These are phyloP conservation scores for Rubia peregrina DNA, from an alignment of 305 asterid genomes.

Conservation along the genomic window DNA sequence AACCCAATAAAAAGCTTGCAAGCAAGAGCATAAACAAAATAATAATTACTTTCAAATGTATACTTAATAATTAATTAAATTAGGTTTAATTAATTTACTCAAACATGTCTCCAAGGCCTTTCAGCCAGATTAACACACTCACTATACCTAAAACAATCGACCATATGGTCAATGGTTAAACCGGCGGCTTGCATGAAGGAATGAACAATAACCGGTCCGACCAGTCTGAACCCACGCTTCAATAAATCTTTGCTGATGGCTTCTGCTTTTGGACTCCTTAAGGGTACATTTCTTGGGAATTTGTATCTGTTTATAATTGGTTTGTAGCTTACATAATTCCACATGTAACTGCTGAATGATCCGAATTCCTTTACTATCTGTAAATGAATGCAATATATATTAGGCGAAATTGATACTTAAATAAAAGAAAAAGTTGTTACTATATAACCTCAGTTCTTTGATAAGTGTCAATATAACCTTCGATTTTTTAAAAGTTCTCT, in stretches of 20 bases:
- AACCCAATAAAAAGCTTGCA: neutral
- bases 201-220: constrained; percentile 83
- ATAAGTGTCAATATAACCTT: no score
- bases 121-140: constrained; percentile 73
- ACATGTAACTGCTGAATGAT: no score
- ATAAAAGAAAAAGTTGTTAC: no score
- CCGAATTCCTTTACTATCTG: no score
- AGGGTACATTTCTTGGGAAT: constrained; percentile 69
- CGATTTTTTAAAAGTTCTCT: no score
- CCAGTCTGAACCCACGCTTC: constrained; percentile 73
- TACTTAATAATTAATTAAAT: neutral
- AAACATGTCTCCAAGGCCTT: constrained; percentile 89
- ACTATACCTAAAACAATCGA: constrained; percentile 58
- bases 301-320: constrained; percentile 68
- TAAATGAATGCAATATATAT: no score
- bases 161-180: constrained; percentile 77
- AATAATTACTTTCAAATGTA: neutral
- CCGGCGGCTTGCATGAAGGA: constrained; percentile 94
- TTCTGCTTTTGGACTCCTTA: constrained; percentile 87
- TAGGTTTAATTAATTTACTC: constrained; percentile 10
- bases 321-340: constrained; percentile 57
- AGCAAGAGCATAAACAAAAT: neutral
- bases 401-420: no score
- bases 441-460: no score
- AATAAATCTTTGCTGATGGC: constrained; percentile 70